Conservation (phyloP, 2,329 filamentous ascomycete species). For the Xylariomycetidae sp. region DNA sequence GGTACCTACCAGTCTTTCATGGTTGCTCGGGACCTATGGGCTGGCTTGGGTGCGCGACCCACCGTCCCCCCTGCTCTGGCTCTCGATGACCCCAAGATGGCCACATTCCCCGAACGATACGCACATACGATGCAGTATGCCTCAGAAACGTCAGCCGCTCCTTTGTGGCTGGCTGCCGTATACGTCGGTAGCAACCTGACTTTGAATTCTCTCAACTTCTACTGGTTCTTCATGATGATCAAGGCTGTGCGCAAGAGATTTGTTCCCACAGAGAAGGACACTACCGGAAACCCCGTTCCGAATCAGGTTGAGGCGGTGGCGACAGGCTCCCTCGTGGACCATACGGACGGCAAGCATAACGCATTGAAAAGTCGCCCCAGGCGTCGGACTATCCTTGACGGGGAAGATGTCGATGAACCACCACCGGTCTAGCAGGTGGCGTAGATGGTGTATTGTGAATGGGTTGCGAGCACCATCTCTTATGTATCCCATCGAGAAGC, state of each 20-base stretch:
- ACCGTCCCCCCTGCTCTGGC: constrained; percentile 27
- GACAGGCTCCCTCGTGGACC: constrained; percentile 21
- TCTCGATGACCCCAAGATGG: constrained; percentile 25
- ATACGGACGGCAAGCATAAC: background rate
- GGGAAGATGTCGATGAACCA: constrained; percentile 25
- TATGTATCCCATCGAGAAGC: too few species aligned
- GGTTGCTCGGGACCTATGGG: constrained; percentile 67
- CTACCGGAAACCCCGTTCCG: constrained; percentile 20
- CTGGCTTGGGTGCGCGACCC: constrained; percentile 44
- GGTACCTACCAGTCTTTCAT: constrained; percentile 67
- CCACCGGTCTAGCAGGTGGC: too few species aligned
- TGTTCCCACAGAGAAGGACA: constrained; percentile 39
- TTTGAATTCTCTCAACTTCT: constrained; percentile 73
- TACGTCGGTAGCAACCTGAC: constrained; percentile 69
- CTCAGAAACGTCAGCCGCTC: constrained; percentile 47
- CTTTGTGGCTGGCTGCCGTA: constrained; percentile 62
- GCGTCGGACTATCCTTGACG: constrained; percentile 25
- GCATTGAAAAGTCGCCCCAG: constrained; percentile 20
- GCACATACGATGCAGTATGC: constrained; percentile 48
- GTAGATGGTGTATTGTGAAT: too few species aligned
- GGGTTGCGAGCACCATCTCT: too few species aligned
- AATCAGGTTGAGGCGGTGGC: constrained; percentile 18
- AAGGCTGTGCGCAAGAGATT: constrained; percentile 74
- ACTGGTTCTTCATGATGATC: constrained; percentile 88
- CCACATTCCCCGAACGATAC: constrained; percentile 30